Evolutionary conservation across 2,329 filamentous ascomycete species (phyloP), one percentile per base, ranked within the genome.

Genomic region (Arthroderma uncinatum): DNA sequence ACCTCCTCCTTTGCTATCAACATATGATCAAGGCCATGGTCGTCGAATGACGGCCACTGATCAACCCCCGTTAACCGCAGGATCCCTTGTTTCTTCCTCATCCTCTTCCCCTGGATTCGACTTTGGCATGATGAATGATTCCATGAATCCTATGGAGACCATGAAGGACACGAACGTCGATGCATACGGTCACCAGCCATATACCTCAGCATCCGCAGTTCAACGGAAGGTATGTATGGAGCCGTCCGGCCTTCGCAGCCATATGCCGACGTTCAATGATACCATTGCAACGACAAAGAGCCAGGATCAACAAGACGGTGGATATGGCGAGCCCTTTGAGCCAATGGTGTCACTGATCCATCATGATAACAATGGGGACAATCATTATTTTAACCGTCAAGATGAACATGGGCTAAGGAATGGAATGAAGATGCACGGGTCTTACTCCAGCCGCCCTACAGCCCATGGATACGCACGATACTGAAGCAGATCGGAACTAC

Each of bases 131-230:
- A 63, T 73, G 21, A 68, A 64, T 42, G 70, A 73, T 47, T 64
- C 71, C 1, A 70, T 74, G 64, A 67, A 72, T 30, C 69, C 70
- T 1, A 68, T 72, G 62, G 70, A 73, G 36, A 66, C 70, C 0
- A 65, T 73, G 33, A 72, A 72, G 59, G 65, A 62, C 9, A 63
- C 68, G 14, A 64, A 64, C 36, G 63, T 69, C 52, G 68, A 69
- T 39, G 64, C 66, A 7, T 74, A 73, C 55, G 67, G 67, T 19
- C 68, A 72, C 25, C 60, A 64, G 4, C 59, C 62, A 14, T 69
- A 67, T 48, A 58, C 63, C 4, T 61, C 64, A 1, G 58, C 66
- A 25, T 59, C 63, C 1, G 30, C 57, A 33, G 63, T 65, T 34
- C 55, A 59, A 34, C 62, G 65, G 42, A 68, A 70, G 56, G 59